Base-by-base conservation (phyloP, 148 eudicot genomes). In the Cornus kousa region DNA sequence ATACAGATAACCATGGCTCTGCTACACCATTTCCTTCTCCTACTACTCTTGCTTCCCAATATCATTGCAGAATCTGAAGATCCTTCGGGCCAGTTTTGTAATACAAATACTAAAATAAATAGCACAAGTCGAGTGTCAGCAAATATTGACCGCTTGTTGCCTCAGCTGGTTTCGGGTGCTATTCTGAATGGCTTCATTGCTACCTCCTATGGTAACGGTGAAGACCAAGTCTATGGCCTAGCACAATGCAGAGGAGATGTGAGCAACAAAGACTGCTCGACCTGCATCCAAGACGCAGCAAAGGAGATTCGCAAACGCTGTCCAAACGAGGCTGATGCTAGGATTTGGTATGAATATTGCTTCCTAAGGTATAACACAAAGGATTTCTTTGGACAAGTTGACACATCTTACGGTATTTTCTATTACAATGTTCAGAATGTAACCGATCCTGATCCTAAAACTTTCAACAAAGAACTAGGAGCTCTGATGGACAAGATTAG, bases 241-340 rank as follows among this genome's bases (percentile, higher is more conserved):
- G 91, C 95, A 22, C 98, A 95, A 78, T 95, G 98, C 91, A 78
- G 97, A 31, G 94, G 90, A 35, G 97, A 95, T 67, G 91, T 95
- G 37, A 59, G 81, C 77, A 37, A 74, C 17, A 9, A 82, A 22
- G 95, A 91, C 74, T 95, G 98, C 86, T 75, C 85, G 39, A 71
- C 35, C 57, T 95, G 98, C 88, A 90, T 95, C 55, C 77, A 81
- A 31, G 88, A 82, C 1, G 98, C 97, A 0, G 82, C 90, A 3
- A 79, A 71, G 57, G 82, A 87, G 9, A 78, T 87, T 72, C 82
- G 75, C 3, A 65, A 81, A 13, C 80, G 69, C 9, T 95, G 98
- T 69, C 89, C 91, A 0, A 74, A 70, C 66, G 89, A 87, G 73
- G 73, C 91, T 5, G 97, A 91, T 75, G 91, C 94, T 3, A 79